Evolutionary conservation across 768 basidiomycete species (phyloP).

Genomic region (Boletus coccyginus): DNA sequence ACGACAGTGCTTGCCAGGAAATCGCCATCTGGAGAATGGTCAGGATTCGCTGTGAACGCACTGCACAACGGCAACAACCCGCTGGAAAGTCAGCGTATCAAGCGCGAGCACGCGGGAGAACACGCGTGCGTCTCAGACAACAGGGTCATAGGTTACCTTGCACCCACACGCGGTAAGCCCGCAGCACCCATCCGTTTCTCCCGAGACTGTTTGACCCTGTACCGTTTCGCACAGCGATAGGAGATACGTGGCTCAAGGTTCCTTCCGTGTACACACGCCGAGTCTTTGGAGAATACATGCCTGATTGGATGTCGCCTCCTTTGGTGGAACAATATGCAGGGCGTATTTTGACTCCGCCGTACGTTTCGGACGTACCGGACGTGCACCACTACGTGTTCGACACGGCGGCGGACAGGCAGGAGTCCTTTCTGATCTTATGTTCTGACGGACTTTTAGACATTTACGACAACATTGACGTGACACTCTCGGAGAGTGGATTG

Average conservation of each 20-base stretch:
- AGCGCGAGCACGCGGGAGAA: constrained; percentile 32
- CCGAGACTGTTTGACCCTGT: constrained; percentile 15
- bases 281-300: constrained; percentile 23
- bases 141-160: constrained; percentile 38
- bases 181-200: neutral
- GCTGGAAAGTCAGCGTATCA: constrained; percentile 25
- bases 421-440: constrained; percentile 38
- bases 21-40: constrained; percentile 19
- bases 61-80: constrained; percentile 32
- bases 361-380: constrained; percentile 42
- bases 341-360: constrained; percentile 45
- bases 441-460: constrained; percentile 48
- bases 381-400: constrained; percentile 36
- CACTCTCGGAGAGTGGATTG: constrained; percentile 26
- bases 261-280: constrained; percentile 33
- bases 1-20: constrained; percentile 23
- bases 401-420: constrained; percentile 15
- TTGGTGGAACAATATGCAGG: constrained; percentile 23
- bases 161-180: constrained; percentile 37
- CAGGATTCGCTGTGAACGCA: constrained; percentile 21
- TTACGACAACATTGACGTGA: constrained; percentile 28
- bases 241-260: constrained; percentile 36
- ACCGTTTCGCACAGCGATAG: constrained; percentile 26
- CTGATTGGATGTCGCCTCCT: constrained; percentile 24
- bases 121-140: constrained; percentile 27